phyloP scores from a whole-genome alignment of 1,139 yeast genomes.

The Blastobotrys serpentis region DNA sequence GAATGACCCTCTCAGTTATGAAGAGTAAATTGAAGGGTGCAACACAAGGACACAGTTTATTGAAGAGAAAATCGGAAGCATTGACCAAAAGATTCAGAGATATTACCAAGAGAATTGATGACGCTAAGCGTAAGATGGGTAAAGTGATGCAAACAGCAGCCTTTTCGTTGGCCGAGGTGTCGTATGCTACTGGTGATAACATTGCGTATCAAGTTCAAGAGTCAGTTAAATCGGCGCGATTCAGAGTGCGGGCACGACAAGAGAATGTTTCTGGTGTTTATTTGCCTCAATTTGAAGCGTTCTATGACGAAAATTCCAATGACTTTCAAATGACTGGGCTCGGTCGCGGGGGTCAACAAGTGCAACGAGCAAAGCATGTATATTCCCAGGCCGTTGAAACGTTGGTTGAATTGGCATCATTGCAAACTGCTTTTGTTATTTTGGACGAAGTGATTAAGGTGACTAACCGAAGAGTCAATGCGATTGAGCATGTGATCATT shows the following conservation, averaged over 20 bases:
- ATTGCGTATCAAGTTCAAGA: constrained; percentile 95
- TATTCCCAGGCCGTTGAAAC: constrained; percentile 96
- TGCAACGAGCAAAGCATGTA: constrained; percentile 88
- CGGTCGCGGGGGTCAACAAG: constrained; percentile 99
- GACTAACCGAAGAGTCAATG: constrained; percentile 96
- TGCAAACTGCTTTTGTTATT: constrained; percentile 88
- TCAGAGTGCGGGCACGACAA: constrained; percentile 86
- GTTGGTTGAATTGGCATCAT: constrained; percentile 88
- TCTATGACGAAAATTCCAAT: constrained; percentile 76
- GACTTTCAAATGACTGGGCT: constrained; percentile 95
- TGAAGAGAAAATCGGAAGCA: constrained; percentile 96
- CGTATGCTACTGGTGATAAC: constrained; percentile 95
- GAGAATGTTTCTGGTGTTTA: constrained; percentile 96
- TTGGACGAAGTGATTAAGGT: constrained; percentile 97
- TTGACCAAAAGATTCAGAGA: constrained; percentile 94
- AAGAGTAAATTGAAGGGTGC: constrained; percentile 96
- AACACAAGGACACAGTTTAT: constrained; percentile 88
- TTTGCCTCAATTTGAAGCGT: constrained; percentile 88
- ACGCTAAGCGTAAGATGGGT: constrained; percentile 96
- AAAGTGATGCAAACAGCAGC: constrained; percentile 97
- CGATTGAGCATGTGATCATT: constrained; percentile 96
- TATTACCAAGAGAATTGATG: constrained; percentile 90
- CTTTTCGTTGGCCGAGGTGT: constrained; percentile 93
- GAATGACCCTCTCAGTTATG: constrained; percentile 96
- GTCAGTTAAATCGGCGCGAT: constrained; percentile 81